These are phyloP conservation scores for Lasiodiplodia sp. DNA, from an alignment of 2,329 filamentous ascomycete species.

Conservation along the genomic window DNA sequence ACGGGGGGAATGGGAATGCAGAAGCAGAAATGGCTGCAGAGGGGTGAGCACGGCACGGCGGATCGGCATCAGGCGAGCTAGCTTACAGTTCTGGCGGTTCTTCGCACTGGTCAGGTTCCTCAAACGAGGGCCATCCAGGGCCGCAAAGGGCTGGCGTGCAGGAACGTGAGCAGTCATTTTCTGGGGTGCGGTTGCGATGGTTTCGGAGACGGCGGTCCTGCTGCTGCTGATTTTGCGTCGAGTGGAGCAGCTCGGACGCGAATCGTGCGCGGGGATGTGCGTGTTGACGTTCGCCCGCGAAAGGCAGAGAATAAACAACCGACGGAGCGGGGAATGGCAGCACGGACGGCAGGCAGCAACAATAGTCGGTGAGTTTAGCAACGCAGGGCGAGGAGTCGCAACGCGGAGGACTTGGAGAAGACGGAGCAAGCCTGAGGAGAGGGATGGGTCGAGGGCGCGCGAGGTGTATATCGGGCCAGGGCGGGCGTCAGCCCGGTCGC, in stretches of 20 bases:
- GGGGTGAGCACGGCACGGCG: slow-evolving; percentile 22
- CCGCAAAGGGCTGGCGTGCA: slow-evolving; percentile 76
- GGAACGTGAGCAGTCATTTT: slow-evolving; percentile 40
- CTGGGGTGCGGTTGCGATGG: not conserved
- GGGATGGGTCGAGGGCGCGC: slow-evolving; percentile 17
- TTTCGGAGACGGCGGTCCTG: slow-evolving; percentile 2
- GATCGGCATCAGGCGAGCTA: slow-evolving; percentile 23
- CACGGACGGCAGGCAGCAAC: slow-evolving; percentile 7
- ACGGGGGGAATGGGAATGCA: slow-evolving; percentile 36
- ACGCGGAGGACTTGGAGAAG: slow-evolving; percentile 17
- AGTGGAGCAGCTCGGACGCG: slow-evolving; percentile 19
- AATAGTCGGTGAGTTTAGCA: not conserved
- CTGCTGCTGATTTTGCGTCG: slow-evolving; percentile 20
- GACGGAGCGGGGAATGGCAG: slow-evolving; percentile 15
- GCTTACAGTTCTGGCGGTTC: slow-evolving; percentile 73
- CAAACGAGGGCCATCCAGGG: slow-evolving; percentile 72
- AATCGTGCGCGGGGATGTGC: slow-evolving; percentile 12
- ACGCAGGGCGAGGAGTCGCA: slow-evolving; percentile 21
- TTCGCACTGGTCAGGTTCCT: slow-evolving; percentile 77
- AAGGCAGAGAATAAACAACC: slow-evolving; percentile 20
- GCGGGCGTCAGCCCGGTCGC: slow-evolving; percentile 4
- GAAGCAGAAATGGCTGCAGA: slow-evolving; percentile 42
- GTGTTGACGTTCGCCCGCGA: slow-evolving; percentile 25
- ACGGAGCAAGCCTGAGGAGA: slow-evolving; percentile 17
- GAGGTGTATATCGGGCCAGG: slow-evolving; percentile 25